Evolutionary conservation across 768 basidiomycete genomes (phyloP).

Genomic region (Leccinum pellstonianum): DNA sequence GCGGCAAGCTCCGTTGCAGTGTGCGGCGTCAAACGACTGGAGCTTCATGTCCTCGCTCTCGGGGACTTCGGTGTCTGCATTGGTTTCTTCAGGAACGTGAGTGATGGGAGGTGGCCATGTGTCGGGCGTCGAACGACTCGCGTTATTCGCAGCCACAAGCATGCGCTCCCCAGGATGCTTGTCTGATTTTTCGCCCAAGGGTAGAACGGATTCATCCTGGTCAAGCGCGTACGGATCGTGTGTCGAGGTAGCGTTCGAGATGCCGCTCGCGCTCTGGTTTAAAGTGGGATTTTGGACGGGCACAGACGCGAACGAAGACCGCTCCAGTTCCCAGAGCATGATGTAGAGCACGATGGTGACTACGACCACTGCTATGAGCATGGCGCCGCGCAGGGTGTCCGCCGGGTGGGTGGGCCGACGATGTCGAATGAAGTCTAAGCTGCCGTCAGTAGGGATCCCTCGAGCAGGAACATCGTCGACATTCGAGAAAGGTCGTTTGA

Average conservation of each 20-base stretch:
- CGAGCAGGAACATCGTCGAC: neutral
- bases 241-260: neutral
- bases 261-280: neutral
- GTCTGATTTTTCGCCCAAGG: too few relatives aligned
- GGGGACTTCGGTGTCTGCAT: neutral
- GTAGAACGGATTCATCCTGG: neutral
- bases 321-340: conserved; percentile 20
- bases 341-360: conserved; percentile 26
- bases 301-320: conserved; percentile 6
- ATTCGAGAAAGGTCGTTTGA: too few relatives aligned
- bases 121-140: neutral
- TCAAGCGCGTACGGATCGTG: too few relatives aligned
- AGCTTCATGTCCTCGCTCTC: neutral
- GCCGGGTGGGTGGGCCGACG: conserved; percentile 1
- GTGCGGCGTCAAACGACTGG: conserved; percentile 19
- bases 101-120: conserved; percentile 36
- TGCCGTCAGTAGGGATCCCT: too few relatives aligned
- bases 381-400: conserved; percentile 10
- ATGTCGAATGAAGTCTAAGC: neutral
- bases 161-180: neutral
- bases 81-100: neutral
- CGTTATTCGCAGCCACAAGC: neutral
- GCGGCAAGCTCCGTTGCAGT: conserved; percentile 36
- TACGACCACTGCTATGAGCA: conserved; percentile 20
- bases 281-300: neutral